A percentile compares a stretch with the other conserved stretches of the same genome.
These are phyloP conservation scores for Corylus heterophylla DNA, from an alignment of 306 rosid genomes.

Conservation along the genomic window DNA sequence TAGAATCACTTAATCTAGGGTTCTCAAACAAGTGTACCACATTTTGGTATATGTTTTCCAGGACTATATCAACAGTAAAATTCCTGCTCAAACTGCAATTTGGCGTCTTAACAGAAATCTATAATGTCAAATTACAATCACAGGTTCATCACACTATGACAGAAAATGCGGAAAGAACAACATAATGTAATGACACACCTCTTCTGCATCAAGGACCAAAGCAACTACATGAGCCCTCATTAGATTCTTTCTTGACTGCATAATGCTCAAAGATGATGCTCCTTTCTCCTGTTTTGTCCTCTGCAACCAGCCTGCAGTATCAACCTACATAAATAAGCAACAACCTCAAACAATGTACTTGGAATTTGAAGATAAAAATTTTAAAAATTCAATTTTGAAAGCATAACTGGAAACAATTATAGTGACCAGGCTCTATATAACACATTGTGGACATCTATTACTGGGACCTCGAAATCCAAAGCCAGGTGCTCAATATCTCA, in stretches of 20 bases:
- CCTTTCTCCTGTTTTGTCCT: conserved; percentile 87
- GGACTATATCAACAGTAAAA: neutral
- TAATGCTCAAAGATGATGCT: conserved; percentile 87
- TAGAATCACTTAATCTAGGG: neutral
- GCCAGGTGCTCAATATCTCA: neutral
- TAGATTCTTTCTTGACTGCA: conserved; percentile 89
- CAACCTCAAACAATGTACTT: neutral
- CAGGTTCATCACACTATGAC: conserved; percentile 6
- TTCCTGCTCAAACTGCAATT: conserved; percentile 11
- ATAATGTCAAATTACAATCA: neutral
- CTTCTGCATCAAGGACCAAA: conserved; percentile 92
- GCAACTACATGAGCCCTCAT: conserved; percentile 96
- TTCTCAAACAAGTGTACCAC: neutral
- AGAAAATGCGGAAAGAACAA: conserved; percentile 14
- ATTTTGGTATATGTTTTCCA: neutral
- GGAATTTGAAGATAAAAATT: conserved; percentile 11
- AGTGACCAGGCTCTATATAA: neutral
- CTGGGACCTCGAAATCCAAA: neutral
- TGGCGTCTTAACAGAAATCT: conserved; percentile 4
- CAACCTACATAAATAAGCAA: conserved; percentile 58
- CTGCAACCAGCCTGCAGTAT: conserved; percentile 97
- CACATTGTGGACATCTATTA: neutral
- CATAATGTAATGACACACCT: conserved; percentile 45
- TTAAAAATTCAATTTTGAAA: neutral
- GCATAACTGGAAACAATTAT: neutral